These are phyloP conservation scores for Colletotrichum acutatum DNA, from an alignment of 2,329 filamentous ascomycete species.

Conservation along the genomic window DNA sequence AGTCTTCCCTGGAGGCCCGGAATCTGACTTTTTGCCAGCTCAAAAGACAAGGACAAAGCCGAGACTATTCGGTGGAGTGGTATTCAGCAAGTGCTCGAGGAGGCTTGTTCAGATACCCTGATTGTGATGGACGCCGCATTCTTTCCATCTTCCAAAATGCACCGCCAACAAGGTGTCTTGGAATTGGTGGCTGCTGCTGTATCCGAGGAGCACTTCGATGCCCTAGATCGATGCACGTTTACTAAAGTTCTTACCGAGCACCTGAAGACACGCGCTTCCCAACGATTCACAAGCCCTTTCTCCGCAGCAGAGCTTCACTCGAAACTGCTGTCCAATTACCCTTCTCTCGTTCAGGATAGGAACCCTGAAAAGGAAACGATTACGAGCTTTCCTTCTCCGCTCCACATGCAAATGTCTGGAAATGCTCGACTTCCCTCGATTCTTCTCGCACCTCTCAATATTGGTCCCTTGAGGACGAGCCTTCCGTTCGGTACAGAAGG, in stretches of 20 bases:
- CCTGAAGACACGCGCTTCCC: constrained; percentile 58
- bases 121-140: constrained; percentile 70
- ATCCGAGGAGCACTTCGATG: constrained; percentile 61
- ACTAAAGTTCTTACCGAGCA: constrained; percentile 62
- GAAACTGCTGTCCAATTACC: constrained; percentile 62
- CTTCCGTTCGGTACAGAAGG: constrained; percentile 56
- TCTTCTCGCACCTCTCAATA: constrained; percentile 62
- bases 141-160: constrained; percentile 64
- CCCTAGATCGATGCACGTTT: constrained; percentile 62
- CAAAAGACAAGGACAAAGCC: constrained; percentile 55
- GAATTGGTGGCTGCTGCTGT: constrained; percentile 67
- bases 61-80: constrained; percentile 65
- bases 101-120: constrained; percentile 65
- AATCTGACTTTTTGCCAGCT: constrained; percentile 49
- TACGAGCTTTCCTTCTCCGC: constrained; percentile 62
- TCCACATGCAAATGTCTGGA: constrained; percentile 67
- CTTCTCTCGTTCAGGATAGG: constrained; percentile 62
- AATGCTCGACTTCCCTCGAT: constrained; percentile 66
- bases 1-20: no score
- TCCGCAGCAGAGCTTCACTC: constrained; percentile 66
- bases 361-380: constrained; percentile 58
- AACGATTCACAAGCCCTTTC: constrained; percentile 54
- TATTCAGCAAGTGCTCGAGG: constrained; percentile 67
- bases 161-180: constrained; percentile 63
- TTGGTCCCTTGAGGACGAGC: constrained; percentile 49